Evolutionary conservation across 1,139 yeast genomes (phyloP).

Genomic region (Eremothecium sinecaudum): DNA sequence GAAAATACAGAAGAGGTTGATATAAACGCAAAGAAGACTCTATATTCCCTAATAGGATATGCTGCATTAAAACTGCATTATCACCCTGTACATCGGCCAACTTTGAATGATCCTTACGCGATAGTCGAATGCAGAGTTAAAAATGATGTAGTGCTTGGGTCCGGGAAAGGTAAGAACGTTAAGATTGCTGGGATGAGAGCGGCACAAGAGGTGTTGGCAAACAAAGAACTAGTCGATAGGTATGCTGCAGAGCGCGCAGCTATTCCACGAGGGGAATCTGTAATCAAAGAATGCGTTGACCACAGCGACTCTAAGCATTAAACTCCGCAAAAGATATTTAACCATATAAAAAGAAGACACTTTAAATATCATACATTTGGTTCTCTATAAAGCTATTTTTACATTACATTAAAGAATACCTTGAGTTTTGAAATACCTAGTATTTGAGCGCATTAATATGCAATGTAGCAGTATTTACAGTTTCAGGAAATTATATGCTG

Average conservation of each 20-base stretch:
- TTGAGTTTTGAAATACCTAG: too few species aligned
- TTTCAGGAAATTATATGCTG: too few species aligned
- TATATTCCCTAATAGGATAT: constrained; percentile 73
- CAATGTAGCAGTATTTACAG: too few species aligned
- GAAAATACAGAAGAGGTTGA: constrained; percentile 19
- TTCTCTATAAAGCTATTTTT: too few species aligned
- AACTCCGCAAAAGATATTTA: too few species aligned
- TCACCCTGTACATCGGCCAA: constrained; percentile 47
- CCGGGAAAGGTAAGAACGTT: constrained; percentile 49
- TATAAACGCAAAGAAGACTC: constrained; percentile 48
- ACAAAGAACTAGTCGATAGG: constrained; percentile 52
- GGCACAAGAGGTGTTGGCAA: constrained; percentile 59
- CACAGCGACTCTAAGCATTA: too few species aligned
- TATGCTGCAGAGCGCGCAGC: constrained; percentile 51
- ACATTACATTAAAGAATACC: too few species aligned
- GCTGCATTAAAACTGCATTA: constrained; percentile 63
- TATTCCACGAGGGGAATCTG: constrained; percentile 47
- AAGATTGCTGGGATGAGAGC: constrained; percentile 66
- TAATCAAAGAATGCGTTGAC: constrained; percentile 18
- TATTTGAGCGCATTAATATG: too few species aligned
- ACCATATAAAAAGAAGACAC: too few species aligned
- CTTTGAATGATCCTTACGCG: constrained; percentile 38
- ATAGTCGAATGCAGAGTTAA: constrained; percentile 61
- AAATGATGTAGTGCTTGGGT: constrained; percentile 53
- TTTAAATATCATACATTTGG: too few species aligned